phyloP scores from a whole-genome alignment of 2,329 filamentous ascomycete genomes.

The Beauveria pseudobassiana region DNA sequence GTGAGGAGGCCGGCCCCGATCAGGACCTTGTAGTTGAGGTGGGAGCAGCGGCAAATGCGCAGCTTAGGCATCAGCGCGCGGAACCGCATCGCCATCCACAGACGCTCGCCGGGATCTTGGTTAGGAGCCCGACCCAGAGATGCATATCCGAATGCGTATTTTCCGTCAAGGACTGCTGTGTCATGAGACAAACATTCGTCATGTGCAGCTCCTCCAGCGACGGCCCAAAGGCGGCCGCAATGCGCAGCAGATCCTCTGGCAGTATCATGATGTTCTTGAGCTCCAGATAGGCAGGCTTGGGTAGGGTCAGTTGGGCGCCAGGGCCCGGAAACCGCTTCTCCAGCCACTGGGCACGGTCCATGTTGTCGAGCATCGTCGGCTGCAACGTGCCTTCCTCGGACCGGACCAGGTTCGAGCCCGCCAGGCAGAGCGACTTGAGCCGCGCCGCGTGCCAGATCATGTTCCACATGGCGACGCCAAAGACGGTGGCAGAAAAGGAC shows the following conservation, averaged over 20 bases:
- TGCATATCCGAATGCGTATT: slow-evolving; percentile 27
- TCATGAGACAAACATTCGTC: slow-evolving; percentile 38
- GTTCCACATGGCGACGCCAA: slow-evolving; percentile 41
- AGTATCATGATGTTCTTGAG: slow-evolving; percentile 34
- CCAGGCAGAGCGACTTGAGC: slow-evolving; percentile 40
- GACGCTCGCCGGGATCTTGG: slow-evolving; percentile 26
- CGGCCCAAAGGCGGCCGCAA: slow-evolving; percentile 27
- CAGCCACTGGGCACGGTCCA: slow-evolving; percentile 31
- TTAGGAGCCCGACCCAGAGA: slow-evolving; percentile 40
- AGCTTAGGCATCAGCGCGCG: slow-evolving; percentile 29
- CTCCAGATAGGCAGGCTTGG: slow-evolving; percentile 33
- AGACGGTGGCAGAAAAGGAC: slow-evolving; percentile 26
- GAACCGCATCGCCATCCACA: slow-evolving; percentile 36
- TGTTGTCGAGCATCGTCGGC: neutral
- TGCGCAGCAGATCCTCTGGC: slow-evolving; percentile 27
- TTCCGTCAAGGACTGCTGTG: slow-evolving; percentile 25
- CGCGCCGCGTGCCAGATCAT: slow-evolving; percentile 36
- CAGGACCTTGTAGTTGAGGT: slow-evolving; percentile 37
- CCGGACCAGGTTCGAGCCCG: slow-evolving; percentile 21
- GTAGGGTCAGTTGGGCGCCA: slow-evolving; percentile 15
- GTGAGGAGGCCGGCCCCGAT: slow-evolving; percentile 23
- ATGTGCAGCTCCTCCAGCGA: slow-evolving; percentile 38
- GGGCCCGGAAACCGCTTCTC: neutral
- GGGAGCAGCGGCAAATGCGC: slow-evolving; percentile 35
- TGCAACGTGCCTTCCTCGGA: neutral